Evolutionary conservation across 2,329 filamentous ascomycete species (phyloP), one percentile per base, ranked within the genome.

Genomic region (Zymoseptoria crescenta): DNA sequence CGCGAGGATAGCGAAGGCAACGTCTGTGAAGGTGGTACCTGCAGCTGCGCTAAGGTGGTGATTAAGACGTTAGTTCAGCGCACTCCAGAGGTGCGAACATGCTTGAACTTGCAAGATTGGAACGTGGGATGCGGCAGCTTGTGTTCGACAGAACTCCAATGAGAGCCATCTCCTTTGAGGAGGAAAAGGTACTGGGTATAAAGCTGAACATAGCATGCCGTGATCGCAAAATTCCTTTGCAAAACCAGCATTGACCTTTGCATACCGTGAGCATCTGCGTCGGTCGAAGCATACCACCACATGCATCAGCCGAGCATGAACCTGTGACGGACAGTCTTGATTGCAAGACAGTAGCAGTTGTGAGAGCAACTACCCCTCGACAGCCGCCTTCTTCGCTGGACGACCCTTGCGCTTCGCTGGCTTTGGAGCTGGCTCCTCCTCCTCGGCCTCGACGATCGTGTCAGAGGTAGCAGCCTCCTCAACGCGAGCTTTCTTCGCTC

Each of bases 321-420:
- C 49, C 56, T 55, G 8, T 56, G 56, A 10, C 13, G 6, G 13
- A 45, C 35, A 13, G 35, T 45, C 35, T 45, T 45, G 35, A 16
- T 45, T 5, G 35, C 16, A 45, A 45, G 35, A 45, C 13, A 45
- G 13, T n/a, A 45, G 35, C 35, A 41, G 35, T 9, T 8, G 35
- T n/a, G 19, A 48, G 16, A 55, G 24, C 8, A 9, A 9, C 29
- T 61, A 59, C 28, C 63, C 59, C 24, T 60, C 62, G 29, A 54
- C 55, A 21, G 61, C 59, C 19, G 63, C 66, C 62, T 67, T 68
- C 65, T 70, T 73, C 51, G 67, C 64, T 2, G 35, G 35, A 56
- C 67, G 67, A 41, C 70, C 68, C 51, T 66, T 64, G 52, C 67
- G 66, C 65, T 72, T 74, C 58, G 64, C 54, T 29, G 70, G 62